Evolutionary conservation across 495 filamentous ascomycete genomes (phyloP).

Genomic region (Chlorociboria aeruginascens): DNA sequence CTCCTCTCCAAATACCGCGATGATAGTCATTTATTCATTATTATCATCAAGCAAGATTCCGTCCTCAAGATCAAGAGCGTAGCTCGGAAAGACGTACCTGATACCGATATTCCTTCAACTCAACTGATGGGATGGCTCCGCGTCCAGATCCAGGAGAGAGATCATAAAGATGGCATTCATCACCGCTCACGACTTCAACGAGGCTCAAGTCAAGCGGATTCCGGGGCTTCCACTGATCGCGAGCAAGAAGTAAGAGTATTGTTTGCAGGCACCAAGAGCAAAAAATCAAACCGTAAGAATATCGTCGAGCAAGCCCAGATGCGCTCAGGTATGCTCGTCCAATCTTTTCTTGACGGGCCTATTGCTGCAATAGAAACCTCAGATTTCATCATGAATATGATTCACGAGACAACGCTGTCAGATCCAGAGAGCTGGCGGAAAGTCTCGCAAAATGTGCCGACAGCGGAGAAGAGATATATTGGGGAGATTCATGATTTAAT

Average conservation of each 20-base stretch:
- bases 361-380: slow-evolving; percentile 82
- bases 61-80: slow-evolving; percentile 65
- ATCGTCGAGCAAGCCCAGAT: slow-evolving; percentile 73
- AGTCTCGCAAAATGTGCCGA: slow-evolving; percentile 65
- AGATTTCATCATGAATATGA: slow-evolving; percentile 73
- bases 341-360: slow-evolving; percentile 58
- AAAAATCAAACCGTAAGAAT: slow-evolving; percentile 77
- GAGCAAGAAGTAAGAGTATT: slow-evolving; percentile 75
- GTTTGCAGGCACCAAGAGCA: slow-evolving; percentile 64
- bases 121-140: slow-evolving; percentile 76
- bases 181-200: slow-evolving; percentile 28
- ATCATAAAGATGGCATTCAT: slow-evolving; percentile 41
- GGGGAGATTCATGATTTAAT: slow-evolving; percentile 75
- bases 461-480: slow-evolving; percentile 76
- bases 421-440: slow-evolving; percentile 80
- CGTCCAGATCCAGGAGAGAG: slow-evolving; percentile 69
- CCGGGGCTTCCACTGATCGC: slow-evolving; percentile 34
- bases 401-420: slow-evolving; percentile 60
- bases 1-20: slow-evolving; percentile 57
- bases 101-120: slow-evolving; percentile 60
- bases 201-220: slow-evolving; percentile 20
- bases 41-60: slow-evolving; percentile 74
- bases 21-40: slow-evolving; percentile 74
- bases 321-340: slow-evolving; percentile 48
- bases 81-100: slow-evolving; percentile 55